These are phyloP conservation scores for Podila verticillata DNA, from an alignment of 192 early-diverging fungal species.

Conservation along the genomic window DNA sequence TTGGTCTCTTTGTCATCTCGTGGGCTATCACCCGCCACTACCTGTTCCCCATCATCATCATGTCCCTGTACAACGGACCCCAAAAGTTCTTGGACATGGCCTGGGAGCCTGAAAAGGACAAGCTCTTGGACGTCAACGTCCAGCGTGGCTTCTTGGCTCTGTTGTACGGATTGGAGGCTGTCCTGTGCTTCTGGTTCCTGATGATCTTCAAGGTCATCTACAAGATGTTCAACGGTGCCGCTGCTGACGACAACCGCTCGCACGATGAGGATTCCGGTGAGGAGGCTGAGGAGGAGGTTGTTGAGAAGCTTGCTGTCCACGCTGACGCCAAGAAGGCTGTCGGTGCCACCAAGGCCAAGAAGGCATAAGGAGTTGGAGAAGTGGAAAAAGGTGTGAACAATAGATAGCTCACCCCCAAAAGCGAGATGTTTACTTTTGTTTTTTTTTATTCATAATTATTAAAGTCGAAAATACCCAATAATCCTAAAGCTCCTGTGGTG, in stretches of 20 bases:
- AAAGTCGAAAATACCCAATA: no score
- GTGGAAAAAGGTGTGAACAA: no score
- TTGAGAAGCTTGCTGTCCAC: conserved; percentile 18
- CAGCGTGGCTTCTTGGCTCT: conserved; percentile 67
- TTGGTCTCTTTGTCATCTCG: conserved; percentile 77
- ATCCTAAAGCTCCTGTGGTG: no score
- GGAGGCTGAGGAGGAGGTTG: conserved; percentile 10
- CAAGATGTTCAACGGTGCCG: conserved; percentile 69
- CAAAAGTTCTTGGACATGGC: conserved; percentile 62
- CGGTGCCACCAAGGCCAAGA: background rate
- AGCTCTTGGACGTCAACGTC: conserved; percentile 58
- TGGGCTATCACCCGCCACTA: conserved; percentile 85
- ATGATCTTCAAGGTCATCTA: conserved; percentile 70
- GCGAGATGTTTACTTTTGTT: no score
- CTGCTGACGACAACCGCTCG: conserved; percentile 77
- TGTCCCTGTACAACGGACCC: conserved; percentile 62
- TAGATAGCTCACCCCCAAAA: no score
- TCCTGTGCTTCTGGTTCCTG: conserved; percentile 83
- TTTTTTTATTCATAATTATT: no score
- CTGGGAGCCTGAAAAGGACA: conserved; percentile 65
- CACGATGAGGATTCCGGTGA: conserved; percentile 56
- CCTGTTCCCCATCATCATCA: conserved; percentile 74
- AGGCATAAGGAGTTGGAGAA: background rate
- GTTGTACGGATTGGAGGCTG: conserved; percentile 68
- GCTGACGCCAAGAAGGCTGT: background rate